These are phyloP conservation scores for Aspergillus carbonarius DNA, from an alignment of 2,329 filamentous ascomycete species.

Conservation along the genomic window DNA sequence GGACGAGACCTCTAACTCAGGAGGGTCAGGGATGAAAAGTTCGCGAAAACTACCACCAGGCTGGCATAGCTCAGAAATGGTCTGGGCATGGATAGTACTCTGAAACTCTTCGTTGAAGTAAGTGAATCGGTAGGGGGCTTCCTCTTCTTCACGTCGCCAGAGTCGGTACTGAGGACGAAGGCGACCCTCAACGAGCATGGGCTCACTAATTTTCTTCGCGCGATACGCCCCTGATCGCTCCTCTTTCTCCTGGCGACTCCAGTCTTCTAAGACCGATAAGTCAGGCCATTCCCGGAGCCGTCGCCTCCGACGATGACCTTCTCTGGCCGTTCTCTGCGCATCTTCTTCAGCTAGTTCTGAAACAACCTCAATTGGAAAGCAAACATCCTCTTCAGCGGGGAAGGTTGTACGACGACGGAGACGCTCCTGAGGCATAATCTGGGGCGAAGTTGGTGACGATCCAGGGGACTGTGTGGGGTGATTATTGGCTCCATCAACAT, in stretches of 20 bases:
- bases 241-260: conserved; percentile 88
- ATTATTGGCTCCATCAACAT: conserved; percentile 40
- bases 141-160: conserved; percentile 87
- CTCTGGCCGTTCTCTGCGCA: conserved; percentile 50
- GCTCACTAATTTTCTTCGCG: conserved; percentile 89
- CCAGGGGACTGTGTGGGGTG: conserved; percentile 36
- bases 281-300: conserved; percentile 82
- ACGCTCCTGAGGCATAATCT: conserved; percentile 37
- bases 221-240: conserved; percentile 77
- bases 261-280: conserved; percentile 78
- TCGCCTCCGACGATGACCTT: conserved; percentile 52
- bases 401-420: conserved; percentile 56
- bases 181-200: conserved; percentile 85
- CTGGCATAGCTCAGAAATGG: conserved; percentile 88
- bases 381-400: conserved; percentile 81
- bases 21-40: conserved; percentile 86
- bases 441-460: conserved; percentile 43
- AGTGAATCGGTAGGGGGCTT: conserved; percentile 90
- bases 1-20: conserved; percentile 69
- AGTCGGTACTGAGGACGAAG: conserved; percentile 74
- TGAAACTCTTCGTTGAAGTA: conserved; percentile 98
- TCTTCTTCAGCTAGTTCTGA: conserved; percentile 81
- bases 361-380: conserved; percentile 77
- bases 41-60: conserved; percentile 80
- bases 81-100: conserved; percentile 93